Percentiles rank a stretch among this genome's conserved stretches.
phyloP scores from a whole-genome alignment of 257 asterid genomes.

The Solanum virginianum region DNA sequence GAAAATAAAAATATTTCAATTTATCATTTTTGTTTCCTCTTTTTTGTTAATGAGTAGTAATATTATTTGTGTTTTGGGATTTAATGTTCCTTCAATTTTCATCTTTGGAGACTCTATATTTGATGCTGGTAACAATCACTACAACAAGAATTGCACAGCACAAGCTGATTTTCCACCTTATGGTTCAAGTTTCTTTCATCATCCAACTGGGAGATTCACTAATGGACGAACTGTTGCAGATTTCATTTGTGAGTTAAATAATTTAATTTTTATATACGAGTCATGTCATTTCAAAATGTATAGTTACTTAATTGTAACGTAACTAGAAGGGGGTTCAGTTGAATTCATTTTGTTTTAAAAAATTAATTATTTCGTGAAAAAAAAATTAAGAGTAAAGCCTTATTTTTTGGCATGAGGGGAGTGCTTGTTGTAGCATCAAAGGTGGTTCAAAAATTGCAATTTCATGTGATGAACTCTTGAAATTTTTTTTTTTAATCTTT shows the following conservation, averaged over 20 bases:
- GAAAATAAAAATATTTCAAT: neutral
- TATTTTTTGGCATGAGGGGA: neutral
- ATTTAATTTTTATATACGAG: neutral
- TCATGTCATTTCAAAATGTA: neutral
- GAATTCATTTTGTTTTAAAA: neutral
- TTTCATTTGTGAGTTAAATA: slow-evolving; percentile 33
- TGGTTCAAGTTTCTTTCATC: slow-evolving; percentile 61
- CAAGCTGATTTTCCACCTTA: slow-evolving; percentile 86
- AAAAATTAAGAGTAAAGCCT: neutral
- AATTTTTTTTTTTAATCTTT: neutral
- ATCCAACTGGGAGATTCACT: slow-evolving; percentile 75
- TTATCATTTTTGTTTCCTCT: neutral
- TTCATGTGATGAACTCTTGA: neutral
- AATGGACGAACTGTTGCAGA: slow-evolving; percentile 71
- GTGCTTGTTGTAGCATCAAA: neutral
- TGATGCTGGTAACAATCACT: slow-evolving; percentile 76
- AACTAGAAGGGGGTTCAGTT: neutral
- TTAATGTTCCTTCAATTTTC: slow-evolving; percentile 35
- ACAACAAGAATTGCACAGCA: slow-evolving; percentile 31
- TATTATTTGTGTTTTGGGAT: slow-evolving; percentile 6
- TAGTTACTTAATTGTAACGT: neutral
- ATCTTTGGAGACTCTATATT: slow-evolving; percentile 66
- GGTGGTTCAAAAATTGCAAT: neutral
- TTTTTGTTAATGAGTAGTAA: neutral
- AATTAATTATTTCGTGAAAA: neutral